phyloP scores from a whole-genome alignment of 1,284 basidiomycete species.

The Psilocybe mexicana region DNA sequence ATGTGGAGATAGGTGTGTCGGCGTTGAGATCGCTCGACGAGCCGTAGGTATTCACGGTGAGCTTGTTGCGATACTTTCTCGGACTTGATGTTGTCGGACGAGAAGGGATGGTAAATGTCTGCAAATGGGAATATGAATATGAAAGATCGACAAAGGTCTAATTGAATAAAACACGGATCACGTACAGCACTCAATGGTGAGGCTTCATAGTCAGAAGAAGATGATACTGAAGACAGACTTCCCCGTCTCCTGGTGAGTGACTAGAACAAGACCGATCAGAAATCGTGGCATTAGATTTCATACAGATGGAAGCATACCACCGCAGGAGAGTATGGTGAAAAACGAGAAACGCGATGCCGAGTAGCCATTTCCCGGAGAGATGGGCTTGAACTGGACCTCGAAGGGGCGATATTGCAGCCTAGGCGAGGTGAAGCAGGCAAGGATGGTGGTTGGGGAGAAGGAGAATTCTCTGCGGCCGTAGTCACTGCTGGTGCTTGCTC shows the following conservation, averaged over 20 bases:
- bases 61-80: constrained; percentile 38
- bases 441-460: constrained; percentile 42
- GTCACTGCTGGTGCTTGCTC: constrained; percentile 40
- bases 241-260: constrained; percentile 38
- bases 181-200: constrained; percentile 36
- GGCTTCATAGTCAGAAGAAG: constrained; percentile 40
- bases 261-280: constrained; percentile 25
- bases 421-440: constrained; percentile 36
- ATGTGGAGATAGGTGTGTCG: constrained; percentile 73
- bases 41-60: constrained; percentile 44
- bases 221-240: constrained; percentile 45
- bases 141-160: constrained; percentile 34
- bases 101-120: constrained; percentile 44
- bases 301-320: constrained; percentile 44
- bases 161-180: constrained; percentile 8
- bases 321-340: constrained; percentile 62
- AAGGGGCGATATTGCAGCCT: constrained; percentile 28
- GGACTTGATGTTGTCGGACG: constrained; percentile 35
- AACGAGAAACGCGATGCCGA: constrained; percentile 49
- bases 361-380: constrained; percentile 44
- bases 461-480: constrained; percentile 26
- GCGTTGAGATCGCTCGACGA: constrained; percentile 46
- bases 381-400: constrained; percentile 44
- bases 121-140: constrained; percentile 23
- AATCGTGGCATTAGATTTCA: constrained; percentile 3